Evolutionary conservation across 2,329 filamentous ascomycete species (phyloP).

Genomic region (Parafenestella ontariensis): DNA sequence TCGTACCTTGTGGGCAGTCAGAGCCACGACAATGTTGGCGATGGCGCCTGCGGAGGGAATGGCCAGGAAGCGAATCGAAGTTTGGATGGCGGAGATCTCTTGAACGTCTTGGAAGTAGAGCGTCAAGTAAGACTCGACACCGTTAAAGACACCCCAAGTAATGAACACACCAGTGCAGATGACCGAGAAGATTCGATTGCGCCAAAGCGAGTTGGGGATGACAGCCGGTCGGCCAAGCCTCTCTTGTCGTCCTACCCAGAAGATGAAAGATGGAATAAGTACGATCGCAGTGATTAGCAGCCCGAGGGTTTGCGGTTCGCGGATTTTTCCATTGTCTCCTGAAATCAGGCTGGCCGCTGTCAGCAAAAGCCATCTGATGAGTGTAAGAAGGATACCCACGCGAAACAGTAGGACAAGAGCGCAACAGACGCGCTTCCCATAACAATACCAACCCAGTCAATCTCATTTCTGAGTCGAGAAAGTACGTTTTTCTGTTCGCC

Average conservation of each 20-base stretch:
- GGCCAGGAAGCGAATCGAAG: constrained; percentile 54
- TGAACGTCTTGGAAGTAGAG: constrained; percentile 56
- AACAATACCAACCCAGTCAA: constrained; percentile 62
- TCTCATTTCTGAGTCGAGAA: constrained; percentile 50
- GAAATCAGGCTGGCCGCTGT: constrained; percentile 42
- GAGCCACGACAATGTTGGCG: constrained; percentile 55
- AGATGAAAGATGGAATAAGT: constrained; percentile 58
- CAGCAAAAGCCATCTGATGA: neutral
- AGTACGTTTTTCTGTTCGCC: constrained; percentile 33
- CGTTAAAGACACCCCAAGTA: constrained; percentile 48
- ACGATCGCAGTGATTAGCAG: constrained; percentile 55
- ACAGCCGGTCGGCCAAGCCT: constrained; percentile 58
- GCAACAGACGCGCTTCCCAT: constrained; percentile 57
- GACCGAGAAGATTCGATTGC: constrained; percentile 62
- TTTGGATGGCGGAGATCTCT: constrained; percentile 41
- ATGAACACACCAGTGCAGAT: constrained; percentile 59
- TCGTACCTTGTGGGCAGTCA: constrained; percentile 54
- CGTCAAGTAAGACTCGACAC: constrained; percentile 49
- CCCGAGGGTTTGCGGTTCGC: constrained; percentile 53
- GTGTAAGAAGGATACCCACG: constrained; percentile 48
- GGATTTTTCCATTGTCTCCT: constrained; percentile 52
- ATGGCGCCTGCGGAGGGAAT: constrained; percentile 49
- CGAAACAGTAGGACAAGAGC: constrained; percentile 62
- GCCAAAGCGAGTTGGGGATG: constrained; percentile 69
- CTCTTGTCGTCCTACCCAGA: constrained; percentile 62